Base-by-base conservation (phyloP, 192 early-diverging fungal species). In the Rhizoclosmatium sp. region DNA sequence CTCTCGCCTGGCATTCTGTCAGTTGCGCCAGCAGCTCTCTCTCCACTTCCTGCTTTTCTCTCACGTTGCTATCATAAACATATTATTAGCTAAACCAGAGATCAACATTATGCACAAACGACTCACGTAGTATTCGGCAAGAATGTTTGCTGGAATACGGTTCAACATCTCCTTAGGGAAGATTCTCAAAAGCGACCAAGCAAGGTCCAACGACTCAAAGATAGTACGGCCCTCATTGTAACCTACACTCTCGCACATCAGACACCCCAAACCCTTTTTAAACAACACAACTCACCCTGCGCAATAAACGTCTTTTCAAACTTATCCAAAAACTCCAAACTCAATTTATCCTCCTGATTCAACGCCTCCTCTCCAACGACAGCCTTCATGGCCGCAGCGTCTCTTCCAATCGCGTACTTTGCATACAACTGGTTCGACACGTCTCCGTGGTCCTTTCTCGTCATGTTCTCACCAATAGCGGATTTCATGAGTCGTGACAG, bases 151-250 rank as follows among this genome's bases (percentile, higher is more conserved):
- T 72, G 98, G 96, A 82, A 99, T 98, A 80, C 98, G 94, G 90
- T 99, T 99, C 48, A 99, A 91, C 92, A 98, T 91, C 83, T 99
- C 98, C 93, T 99, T 99, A 78, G 98, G 98, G 94, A 99, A 99
- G 83, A 99, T 97, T 79, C 98, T 93, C 56, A 99, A 88, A 66
- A 99, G 88, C 31, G 95, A 95, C 98, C 98, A 99, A n/a, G 98
- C 98, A 70, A 96, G 79, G 80, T 99, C 98, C 66, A 99, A 87
- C 10, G 94, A 95, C 80, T 99, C 98, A 73, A 94, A 98, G 68
- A 99, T 97, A 41, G 96, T 97, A 79, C 98, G 90, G 46, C 93
- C 94, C 85, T 99, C 98, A 82, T 97, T 96, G 76, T 93, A 92
- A 60, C 97, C 91, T 92, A 58, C 5, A 31, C 23, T 54, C 16